These are phyloP conservation scores for Cutaneotrichosporon daszewskae DNA, from an alignment of 1,284 basidiomycete genomes.

Conservation along the genomic window DNA sequence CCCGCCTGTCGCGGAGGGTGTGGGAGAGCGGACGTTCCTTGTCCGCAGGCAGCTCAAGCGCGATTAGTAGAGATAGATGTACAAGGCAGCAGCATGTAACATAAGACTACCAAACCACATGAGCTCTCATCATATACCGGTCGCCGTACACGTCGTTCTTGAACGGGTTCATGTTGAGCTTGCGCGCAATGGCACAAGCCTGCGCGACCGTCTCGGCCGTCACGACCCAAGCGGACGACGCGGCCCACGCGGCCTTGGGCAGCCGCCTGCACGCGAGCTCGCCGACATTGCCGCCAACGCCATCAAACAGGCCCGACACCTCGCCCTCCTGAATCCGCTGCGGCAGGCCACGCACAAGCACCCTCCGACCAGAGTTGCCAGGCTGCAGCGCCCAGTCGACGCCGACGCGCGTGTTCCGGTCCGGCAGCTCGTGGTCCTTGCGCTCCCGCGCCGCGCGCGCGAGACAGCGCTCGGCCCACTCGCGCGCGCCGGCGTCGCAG, in stretches of 20 bases:
- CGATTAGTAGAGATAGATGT: slow-evolving; percentile 30
- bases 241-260: neutral
- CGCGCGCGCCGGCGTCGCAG: neutral
- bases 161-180: slow-evolving; percentile 25
- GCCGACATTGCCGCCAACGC: neutral
- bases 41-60: slow-evolving; percentile 44
- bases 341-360: slow-evolving; percentile 12
- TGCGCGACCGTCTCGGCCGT: slow-evolving; percentile 24
- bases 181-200: slow-evolving; percentile 22
- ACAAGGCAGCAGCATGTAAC: slow-evolving; percentile 20
- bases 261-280: neutral
- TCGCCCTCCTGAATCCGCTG: neutral
- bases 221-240: slow-evolving; percentile 17
- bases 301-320: neutral
- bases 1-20: slow-evolving; percentile 34
- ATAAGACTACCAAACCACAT: slow-evolving; percentile 22
- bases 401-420: neutral
- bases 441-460: neutral
- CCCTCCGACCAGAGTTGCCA: slow-evolving; percentile 1
- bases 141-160: slow-evolving; percentile 10
- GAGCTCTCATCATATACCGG: slow-evolving; percentile 23
- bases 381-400: slow-evolving; percentile 11
- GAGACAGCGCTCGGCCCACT: slow-evolving; percentile 2
- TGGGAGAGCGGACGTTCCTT: slow-evolving; percentile 42
- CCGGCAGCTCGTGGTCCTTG: neutral